Conservation (phyloP, 1,284 basidiomycete genomes). For the Ceratobasidium sp. region DNA sequence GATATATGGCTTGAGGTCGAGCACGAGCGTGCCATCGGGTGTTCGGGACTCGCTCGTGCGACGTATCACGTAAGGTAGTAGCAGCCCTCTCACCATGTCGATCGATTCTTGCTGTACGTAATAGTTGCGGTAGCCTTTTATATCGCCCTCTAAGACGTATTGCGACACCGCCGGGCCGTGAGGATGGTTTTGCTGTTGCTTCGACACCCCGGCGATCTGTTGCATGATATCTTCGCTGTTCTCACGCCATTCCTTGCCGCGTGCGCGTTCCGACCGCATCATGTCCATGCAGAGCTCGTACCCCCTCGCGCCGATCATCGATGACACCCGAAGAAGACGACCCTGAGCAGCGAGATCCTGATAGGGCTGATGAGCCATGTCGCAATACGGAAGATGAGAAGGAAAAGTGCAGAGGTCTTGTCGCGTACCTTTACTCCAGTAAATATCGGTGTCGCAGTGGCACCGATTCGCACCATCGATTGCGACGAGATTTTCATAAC, state of each 20-base stretch:
- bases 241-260: not conserved
- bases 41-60: not conserved
- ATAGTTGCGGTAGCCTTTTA: not conserved
- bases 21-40: not conserved
- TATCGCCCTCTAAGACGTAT: not conserved
- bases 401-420: not conserved
- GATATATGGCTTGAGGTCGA: not conserved
- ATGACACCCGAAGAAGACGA: not conserved
- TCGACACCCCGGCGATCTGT: not conserved
- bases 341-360: slow-evolving; percentile 7
- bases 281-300: not conserved
- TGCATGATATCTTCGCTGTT: not conserved
- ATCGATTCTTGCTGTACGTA: not conserved
- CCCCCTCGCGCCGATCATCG: not conserved
- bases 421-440: slow-evolving; percentile 15
- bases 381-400: not conserved
- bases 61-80: not conserved
- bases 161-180: not conserved
- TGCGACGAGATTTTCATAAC: not conserved
- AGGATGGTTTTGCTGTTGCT: not conserved
- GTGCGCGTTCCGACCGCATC: not conserved
- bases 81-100: not conserved
- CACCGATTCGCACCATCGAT: not conserved
- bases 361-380: too few relatives aligned
- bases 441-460: slow-evolving; percentile 20